A percentile compares a stretch with the other conserved stretches of the same genome.
Evolutionary conservation across 78 protist genomes (phyloP).

Genomic region (Andalucia godoyi): DNA sequence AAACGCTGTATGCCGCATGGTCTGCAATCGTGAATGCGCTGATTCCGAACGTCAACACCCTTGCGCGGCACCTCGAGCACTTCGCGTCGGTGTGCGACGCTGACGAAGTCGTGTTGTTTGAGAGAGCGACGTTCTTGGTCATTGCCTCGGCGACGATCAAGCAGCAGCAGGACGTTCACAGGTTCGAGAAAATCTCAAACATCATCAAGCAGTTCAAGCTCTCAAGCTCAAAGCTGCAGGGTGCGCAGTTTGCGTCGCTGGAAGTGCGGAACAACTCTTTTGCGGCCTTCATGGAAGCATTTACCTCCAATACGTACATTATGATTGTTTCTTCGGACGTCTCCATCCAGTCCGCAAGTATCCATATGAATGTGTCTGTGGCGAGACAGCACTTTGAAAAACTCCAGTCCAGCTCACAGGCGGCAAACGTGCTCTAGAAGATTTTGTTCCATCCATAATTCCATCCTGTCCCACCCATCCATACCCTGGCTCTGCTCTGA

Average conservation of each 20-base stretch:
- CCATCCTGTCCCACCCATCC: too few species aligned
- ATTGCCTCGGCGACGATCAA: slow-evolving; percentile 63
- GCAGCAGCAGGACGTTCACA: slow-evolving; percentile 57
- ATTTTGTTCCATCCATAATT: too few species aligned
- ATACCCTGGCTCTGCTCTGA: too few species aligned
- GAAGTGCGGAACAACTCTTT: slow-evolving; percentile 67
- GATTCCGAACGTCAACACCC: slow-evolving; percentile 68
- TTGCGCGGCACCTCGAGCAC: slow-evolving; percentile 60
- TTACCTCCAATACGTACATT: slow-evolving; percentile 86
- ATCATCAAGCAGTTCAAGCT: slow-evolving; percentile 93
- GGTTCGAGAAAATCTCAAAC: slow-evolving; percentile 85
- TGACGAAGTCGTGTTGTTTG: slow-evolving; percentile 86
- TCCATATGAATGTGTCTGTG: slow-evolving; percentile 13
- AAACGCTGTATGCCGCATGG: slow-evolving; percentile 92
- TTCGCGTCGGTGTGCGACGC: slow-evolving; percentile 82
- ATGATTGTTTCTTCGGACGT: slow-evolving; percentile 87
- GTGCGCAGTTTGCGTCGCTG: slow-evolving; percentile 20
- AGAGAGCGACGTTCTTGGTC: slow-evolving; percentile 79
- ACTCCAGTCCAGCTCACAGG: not conserved
- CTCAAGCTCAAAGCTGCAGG: slow-evolving; percentile 47
- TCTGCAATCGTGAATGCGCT: slow-evolving; percentile 77
- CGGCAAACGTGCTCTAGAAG: too few species aligned
- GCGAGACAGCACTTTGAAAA: slow-evolving; percentile 41
- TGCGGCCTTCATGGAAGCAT: slow-evolving; percentile 82
- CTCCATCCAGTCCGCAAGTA: slow-evolving; percentile 36